phyloP scores from a whole-genome alignment of 257 asterid genomes.

The Ilex aquifolium region DNA sequence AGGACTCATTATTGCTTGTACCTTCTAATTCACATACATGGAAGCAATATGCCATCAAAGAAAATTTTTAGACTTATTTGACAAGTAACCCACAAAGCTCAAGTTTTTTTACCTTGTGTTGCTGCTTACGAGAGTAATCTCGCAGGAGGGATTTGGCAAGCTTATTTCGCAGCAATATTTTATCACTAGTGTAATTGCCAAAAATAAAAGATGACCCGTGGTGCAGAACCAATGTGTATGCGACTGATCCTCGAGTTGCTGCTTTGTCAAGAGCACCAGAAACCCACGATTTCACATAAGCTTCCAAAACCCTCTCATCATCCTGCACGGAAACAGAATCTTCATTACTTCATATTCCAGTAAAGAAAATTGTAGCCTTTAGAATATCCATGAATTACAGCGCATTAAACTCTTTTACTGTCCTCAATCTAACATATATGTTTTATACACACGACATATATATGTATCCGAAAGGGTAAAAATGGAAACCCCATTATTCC shows the following conservation, averaged over 20 bases:
- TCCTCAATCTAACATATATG: neutral
- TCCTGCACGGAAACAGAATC: conserved; percentile 45
- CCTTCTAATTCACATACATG: neutral
- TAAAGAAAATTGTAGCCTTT: neutral
- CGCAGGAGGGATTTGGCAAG: conserved; percentile 64
- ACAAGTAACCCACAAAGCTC: neutral
- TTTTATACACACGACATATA: neutral
- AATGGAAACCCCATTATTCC: no score
- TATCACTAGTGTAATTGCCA: conserved; percentile 23
- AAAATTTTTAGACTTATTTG: neutral
- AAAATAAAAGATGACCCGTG: conserved; percentile 77
- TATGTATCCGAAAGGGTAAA: no score
- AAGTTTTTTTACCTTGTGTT: conserved; percentile 58
- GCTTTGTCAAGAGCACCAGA: conserved; percentile 88
- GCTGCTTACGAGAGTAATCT: conserved; percentile 61
- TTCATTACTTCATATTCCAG: neutral
- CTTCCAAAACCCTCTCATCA: conserved; percentile 70
- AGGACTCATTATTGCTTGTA: neutral
- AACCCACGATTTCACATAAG: conserved; percentile 76
- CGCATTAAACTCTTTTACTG: neutral
- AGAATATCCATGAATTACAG: neutral
- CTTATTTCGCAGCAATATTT: conserved; percentile 49
- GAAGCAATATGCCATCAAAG: neutral
- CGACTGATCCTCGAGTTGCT: conserved; percentile 43
- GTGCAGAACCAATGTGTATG: conserved; percentile 65